phyloP scores from a whole-genome alignment of 202 grass and related monocot species.

The Carex arenaria region DNA sequence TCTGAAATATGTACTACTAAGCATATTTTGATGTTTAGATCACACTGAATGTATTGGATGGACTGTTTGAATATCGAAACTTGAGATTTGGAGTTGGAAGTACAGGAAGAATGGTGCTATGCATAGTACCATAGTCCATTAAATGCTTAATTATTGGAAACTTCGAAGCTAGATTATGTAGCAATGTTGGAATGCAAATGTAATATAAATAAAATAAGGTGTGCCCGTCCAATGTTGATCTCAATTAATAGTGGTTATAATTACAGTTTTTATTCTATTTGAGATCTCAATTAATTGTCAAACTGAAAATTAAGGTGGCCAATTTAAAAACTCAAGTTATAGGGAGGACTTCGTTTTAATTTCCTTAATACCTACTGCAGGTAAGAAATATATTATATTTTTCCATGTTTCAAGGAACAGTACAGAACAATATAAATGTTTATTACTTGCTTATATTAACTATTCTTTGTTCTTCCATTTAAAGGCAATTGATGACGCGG shows the following conservation, averaged over 20 bases:
- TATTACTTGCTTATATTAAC: not conserved
- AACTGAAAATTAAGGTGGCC: not conserved
- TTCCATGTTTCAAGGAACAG: not conserved
- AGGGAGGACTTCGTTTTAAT: not conserved
- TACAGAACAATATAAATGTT: not conserved
- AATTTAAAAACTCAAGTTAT: not conserved
- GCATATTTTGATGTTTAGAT: not conserved
- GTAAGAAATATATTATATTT: not conserved
- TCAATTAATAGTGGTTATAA: not conserved
- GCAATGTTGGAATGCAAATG: not conserved
- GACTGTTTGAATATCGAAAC: not conserved
- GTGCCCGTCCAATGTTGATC: not conserved
- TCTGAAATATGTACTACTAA: too few relatives aligned
- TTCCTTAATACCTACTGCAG: not conserved
- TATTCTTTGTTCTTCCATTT: not conserved
- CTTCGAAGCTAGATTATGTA: not conserved
- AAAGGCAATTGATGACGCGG: slow-evolving; percentile 90
- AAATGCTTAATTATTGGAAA: not conserved
- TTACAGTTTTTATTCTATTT: not conserved
- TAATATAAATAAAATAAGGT: not conserved
- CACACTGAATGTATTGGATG: not conserved
- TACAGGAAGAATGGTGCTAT: not conserved
- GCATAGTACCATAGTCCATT: not conserved
- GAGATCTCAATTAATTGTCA: not conserved
- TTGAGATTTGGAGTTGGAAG: not conserved